phyloP scores from a whole-genome alignment of 2,329 filamentous ascomycete genomes.

The Proliferodiscus dingleyae region DNA sequence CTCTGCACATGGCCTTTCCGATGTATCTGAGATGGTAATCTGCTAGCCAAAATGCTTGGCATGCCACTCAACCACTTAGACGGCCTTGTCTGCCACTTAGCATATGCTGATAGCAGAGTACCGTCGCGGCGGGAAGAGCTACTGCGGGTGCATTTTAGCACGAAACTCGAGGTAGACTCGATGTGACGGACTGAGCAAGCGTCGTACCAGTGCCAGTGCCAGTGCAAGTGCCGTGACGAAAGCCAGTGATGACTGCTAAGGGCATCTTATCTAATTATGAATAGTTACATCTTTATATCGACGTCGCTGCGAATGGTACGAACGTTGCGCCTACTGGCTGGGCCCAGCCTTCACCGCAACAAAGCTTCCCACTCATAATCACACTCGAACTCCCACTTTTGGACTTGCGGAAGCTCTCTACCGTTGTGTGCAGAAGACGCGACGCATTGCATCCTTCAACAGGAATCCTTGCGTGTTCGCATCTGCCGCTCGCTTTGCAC shows the following conservation, averaged over 20 bases:
- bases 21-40: slow-evolving; percentile 11
- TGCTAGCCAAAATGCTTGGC: slow-evolving; percentile 13
- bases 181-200: not conserved
- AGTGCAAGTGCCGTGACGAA: too few relatives aligned
- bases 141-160: slow-evolving; percentile 15
- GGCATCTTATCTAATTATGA: not conserved
- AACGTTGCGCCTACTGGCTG: not conserved
- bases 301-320: slow-evolving; percentile 3
- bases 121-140: slow-evolving; percentile 22
- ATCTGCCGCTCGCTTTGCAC: slow-evolving; percentile 10
- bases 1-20: slow-evolving; percentile 9
- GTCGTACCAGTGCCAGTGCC: not conserved
- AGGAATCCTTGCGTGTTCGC: slow-evolving; percentile 3
- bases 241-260: slow-evolving; percentile 4
- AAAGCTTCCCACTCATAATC: not conserved
- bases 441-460: not conserved
- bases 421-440: not conserved
- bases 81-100: slow-evolving; percentile 1
- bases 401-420: slow-evolving; percentile 1
- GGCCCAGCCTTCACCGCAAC: not conserved
- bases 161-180: slow-evolving; percentile 3
- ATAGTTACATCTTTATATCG: slow-evolving; percentile 7
- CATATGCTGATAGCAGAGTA: slow-evolving; percentile 7
- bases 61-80: slow-evolving; percentile 10
- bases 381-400: slow-evolving; percentile 4